A percentile compares a stretch with the other conserved stretches of the same genome.
phyloP scores from a whole-genome alignment of 768 basidiomycete genomes.

The Suillus tomentosus region DNA sequence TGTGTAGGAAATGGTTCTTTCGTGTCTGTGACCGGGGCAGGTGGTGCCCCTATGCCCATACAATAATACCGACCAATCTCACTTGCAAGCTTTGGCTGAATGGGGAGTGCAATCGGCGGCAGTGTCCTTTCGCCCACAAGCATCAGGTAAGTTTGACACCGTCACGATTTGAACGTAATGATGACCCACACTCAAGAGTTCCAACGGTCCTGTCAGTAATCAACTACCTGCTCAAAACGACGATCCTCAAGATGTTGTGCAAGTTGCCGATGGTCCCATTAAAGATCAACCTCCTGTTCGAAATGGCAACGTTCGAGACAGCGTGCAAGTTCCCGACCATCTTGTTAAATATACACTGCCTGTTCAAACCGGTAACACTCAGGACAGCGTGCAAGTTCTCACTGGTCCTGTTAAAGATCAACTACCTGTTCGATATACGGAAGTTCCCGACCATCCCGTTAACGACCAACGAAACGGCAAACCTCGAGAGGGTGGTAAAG shows the following conservation, averaged over 20 bases:
- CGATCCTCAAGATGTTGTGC: neutral
- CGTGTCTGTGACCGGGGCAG: neutral
- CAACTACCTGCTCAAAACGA: no score
- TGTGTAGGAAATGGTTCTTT: neutral
- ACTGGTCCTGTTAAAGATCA: neutral
- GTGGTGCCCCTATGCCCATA: neutral
- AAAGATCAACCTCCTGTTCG: neutral
- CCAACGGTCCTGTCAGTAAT: neutral
- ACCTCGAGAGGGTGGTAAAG: neutral
- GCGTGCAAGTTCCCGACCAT: neutral
- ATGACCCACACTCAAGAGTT: neutral
- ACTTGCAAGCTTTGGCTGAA: neutral
- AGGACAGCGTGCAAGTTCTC: neutral
- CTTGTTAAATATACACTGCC: neutral
- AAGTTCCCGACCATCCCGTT: neutral
- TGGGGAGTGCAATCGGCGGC: neutral
- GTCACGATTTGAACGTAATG: neutral
- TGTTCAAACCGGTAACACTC: neutral
- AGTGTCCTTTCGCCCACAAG: neutral
- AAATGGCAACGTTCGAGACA: no score
- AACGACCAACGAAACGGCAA: neutral
- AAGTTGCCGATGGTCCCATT: neutral
- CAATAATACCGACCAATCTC: neutral
- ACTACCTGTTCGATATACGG: neutral
- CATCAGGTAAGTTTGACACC: neutral